Percentiles rank a stretch among this genome's conserved stretches.
Conservation (phyloP, 345 rosid genomes). For the Acer yangbiense region DNA sequence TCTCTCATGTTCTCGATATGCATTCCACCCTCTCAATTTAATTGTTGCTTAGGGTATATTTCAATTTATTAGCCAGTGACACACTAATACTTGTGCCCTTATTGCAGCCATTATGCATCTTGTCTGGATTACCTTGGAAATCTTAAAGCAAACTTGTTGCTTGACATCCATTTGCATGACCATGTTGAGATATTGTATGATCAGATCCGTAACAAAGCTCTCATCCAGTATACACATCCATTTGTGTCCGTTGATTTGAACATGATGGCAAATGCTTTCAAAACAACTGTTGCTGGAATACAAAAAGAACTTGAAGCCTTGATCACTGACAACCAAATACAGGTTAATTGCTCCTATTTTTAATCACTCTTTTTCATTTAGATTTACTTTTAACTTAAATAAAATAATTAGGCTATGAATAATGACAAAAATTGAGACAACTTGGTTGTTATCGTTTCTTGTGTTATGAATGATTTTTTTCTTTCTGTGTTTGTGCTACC, state of each 20-base stretch:
- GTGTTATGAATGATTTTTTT: not conserved
- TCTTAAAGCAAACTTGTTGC: conserved; percentile 76
- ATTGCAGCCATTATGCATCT: conserved; percentile 85
- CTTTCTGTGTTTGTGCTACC: not conserved
- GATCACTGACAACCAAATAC: conserved; percentile 95
- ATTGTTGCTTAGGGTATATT: not conserved
- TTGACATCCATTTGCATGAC: conserved; percentile 92
- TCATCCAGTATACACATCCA: conserved; percentile 97
- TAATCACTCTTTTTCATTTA: not conserved
- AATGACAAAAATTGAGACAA: not conserved
- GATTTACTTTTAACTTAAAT: not conserved
- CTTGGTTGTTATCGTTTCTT: not conserved
- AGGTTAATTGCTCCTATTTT: conserved; percentile 42
- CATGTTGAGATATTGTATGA: conserved; percentile 87
- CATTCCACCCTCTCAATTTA: not conserved
- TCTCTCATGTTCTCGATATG: not conserved
- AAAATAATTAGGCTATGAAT: not conserved
- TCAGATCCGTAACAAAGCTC: conserved; percentile 93
- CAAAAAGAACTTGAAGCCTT: conserved; percentile 89
- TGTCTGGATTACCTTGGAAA: conserved; percentile 91
- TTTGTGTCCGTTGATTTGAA: conserved; percentile 93
- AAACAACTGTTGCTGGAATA: conserved; percentile 77
- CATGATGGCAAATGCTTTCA: conserved; percentile 98
- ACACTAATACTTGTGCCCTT: not conserved
- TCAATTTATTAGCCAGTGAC: not conserved